A percentile compares a stretch with the other conserved stretches of the same genome.
phyloP scores from a whole-genome alignment of 2,329 filamentous ascomycete genomes.

The Calonectria henricotiae region DNA sequence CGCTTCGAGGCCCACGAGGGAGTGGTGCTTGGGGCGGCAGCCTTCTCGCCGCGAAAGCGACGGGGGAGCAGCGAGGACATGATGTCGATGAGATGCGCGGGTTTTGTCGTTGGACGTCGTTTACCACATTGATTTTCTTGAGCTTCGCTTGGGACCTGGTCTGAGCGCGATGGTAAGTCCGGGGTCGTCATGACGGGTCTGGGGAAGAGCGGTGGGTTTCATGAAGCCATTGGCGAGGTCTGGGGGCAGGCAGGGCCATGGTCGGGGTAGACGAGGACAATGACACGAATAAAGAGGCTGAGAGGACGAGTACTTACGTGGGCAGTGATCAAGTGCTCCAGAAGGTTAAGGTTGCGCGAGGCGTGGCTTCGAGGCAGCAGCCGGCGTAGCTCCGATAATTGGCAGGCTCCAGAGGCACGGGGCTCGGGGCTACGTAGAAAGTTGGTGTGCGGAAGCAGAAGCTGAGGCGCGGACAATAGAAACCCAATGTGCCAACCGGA shows the following conservation, averaged over 20 bases:
- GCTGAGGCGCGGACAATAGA: conserved; percentile 40
- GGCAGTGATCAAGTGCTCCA: conserved; percentile 27
- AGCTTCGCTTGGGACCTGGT: conserved; percentile 44
- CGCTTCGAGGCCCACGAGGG: conserved; percentile 74
- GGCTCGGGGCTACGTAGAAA: conserved; percentile 18
- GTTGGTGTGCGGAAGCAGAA: conserved; percentile 21
- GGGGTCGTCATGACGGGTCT: conserved; percentile 41
- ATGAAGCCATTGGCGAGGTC: conserved; percentile 46
- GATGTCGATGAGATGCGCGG: conserved; percentile 66
- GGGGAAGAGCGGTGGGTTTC: conserved; percentile 41
- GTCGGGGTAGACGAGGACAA: conserved; percentile 2
- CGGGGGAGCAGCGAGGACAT: conserved; percentile 72
- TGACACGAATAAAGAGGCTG: conserved; percentile 39
- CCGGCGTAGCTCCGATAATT: conserved; percentile 32
- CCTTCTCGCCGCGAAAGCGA: conserved; percentile 75
- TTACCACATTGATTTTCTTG: conserved; percentile 57
- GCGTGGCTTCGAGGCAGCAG: conserved; percentile 45
- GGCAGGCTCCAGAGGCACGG: conserved; percentile 32
- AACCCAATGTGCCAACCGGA: conserved; percentile 25
- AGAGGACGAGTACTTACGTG: conserved; percentile 46
- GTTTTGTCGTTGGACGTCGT: conserved; percentile 53
- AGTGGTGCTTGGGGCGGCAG: conserved; percentile 62
- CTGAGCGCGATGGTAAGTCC: conserved; percentile 52
- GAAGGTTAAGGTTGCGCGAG: conserved; percentile 34
- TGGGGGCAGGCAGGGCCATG: conserved; percentile 22